phyloP scores from a whole-genome alignment of 768 basidiomycete genomes.

The Termitomyces sp. region DNA sequence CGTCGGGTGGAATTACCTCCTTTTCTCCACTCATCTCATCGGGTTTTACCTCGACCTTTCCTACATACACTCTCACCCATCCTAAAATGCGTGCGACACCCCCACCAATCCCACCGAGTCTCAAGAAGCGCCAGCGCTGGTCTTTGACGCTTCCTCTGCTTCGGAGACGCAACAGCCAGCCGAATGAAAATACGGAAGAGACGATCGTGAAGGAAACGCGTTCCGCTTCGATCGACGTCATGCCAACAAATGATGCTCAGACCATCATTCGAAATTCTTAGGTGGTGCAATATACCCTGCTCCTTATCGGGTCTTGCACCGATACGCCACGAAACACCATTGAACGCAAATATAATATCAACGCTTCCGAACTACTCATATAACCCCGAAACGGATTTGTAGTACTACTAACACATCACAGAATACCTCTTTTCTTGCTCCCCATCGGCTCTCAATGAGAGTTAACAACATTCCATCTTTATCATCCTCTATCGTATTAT shows the following conservation, averaged over 20 bases:
- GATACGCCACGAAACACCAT: neutral
- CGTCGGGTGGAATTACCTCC: slow-evolving; percentile 9
- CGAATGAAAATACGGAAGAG: neutral
- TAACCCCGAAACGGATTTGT: neutral
- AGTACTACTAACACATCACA: neutral
- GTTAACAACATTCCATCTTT: neutral
- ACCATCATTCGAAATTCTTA: neutral
- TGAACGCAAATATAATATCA: no score
- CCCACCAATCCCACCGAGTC: slow-evolving; percentile 26
- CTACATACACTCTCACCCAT: slow-evolving; percentile 16
- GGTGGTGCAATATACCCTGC: neutral
- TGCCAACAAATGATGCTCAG: neutral
- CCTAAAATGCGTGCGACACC: slow-evolving; percentile 20
- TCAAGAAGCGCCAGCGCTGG: slow-evolving; percentile 25
- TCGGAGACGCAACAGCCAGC: slow-evolving; percentile 9
- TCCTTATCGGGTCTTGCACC: neutral
- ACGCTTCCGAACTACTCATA: no score
- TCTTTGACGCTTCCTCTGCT: slow-evolving; percentile 13
- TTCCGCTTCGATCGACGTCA: neutral
- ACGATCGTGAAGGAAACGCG: neutral
- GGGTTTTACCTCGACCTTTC: slow-evolving; percentile 4
- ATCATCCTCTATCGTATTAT: neutral
- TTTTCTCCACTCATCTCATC: slow-evolving; percentile 10
- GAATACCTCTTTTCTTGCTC: neutral
- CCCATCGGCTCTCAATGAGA: neutral